These are phyloP conservation scores for Hyaloperonospora arabidopsidis DNA, from an alignment of 352 stramenopile species.

Conservation along the genomic window DNA sequence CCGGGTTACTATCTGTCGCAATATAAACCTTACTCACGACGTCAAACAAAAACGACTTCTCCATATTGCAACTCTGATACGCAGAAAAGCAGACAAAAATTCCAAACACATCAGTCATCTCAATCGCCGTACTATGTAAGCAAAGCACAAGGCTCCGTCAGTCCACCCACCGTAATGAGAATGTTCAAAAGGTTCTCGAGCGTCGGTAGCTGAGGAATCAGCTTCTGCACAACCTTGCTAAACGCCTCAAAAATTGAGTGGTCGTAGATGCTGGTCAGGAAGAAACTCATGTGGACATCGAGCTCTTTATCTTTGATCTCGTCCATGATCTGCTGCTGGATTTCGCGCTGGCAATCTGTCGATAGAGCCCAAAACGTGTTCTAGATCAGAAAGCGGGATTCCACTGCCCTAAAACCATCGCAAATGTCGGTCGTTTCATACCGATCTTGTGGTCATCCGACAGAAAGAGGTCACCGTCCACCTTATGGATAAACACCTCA, in stretches of 20 bases:
- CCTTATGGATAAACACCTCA: slow-evolving; percentile 99
- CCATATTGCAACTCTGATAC: slow-evolving; percentile 93
- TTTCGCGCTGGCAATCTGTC: slow-evolving; percentile 93
- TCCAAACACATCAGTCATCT: not conserved
- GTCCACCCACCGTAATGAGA: slow-evolving; percentile 74
- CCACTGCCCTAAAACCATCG: not conserved
- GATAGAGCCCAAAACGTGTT: not conserved
- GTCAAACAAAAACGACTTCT: slow-evolving; percentile 98
- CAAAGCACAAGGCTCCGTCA: not conserved
- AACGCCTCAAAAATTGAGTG: slow-evolving; percentile 97
- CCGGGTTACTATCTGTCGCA: slow-evolving; percentile 95
- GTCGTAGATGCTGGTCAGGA: slow-evolving; percentile 89
- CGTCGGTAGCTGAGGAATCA: slow-evolving; percentile 95
- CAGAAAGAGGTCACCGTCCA: slow-evolving; percentile 97
- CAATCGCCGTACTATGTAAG: not conserved
- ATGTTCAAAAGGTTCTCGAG: slow-evolving; percentile 98
- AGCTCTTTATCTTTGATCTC: slow-evolving; percentile 92
- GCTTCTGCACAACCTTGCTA: slow-evolving; percentile 95
- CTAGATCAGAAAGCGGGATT: too few species aligned
- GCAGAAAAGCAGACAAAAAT: slow-evolving; percentile 14
- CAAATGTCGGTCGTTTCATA: slow-evolving; percentile 11
- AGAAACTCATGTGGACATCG: slow-evolving; percentile 90
- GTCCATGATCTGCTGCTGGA: slow-evolving; percentile 95
- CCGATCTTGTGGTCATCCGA: slow-evolving; percentile 97
- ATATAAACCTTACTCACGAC: slow-evolving; percentile 99